Evolutionary conservation across 176 grass and related monocot genomes (phyloP).

Genomic region (Themeda triandra): DNA sequence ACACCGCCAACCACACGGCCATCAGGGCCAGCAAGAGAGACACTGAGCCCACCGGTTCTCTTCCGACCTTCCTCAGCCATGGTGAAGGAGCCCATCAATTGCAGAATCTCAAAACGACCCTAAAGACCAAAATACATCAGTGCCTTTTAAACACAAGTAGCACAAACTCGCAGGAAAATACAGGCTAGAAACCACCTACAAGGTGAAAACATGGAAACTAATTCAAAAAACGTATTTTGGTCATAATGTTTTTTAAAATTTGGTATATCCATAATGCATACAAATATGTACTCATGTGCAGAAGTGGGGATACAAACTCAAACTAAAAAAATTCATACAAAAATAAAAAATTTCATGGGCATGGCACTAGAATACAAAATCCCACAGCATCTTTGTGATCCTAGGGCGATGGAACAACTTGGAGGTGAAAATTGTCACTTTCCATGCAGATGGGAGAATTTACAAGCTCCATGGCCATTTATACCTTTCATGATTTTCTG

Average conservation of each 20-base stretch:
- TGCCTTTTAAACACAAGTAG: no score
- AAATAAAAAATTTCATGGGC: no score
- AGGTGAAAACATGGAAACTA: no score
- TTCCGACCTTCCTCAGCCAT: slow-evolving; percentile 65
- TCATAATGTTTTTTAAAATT: no score
- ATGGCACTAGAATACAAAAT: no score
- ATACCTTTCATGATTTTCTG: background rate
- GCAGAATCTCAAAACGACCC: slow-evolving; percentile 90
- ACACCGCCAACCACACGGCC: slow-evolving; percentile 85
- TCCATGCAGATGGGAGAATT: background rate
- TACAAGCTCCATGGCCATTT: background rate
- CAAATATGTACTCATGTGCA: background rate
- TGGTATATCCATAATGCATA: no score
- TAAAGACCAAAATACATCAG: slow-evolving; percentile 19
- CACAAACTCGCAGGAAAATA: no score
- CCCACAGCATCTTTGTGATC: background rate
- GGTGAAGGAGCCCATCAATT: slow-evolving; percentile 80
- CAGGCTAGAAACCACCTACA: no score
- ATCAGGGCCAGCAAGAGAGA: slow-evolving; percentile 87
- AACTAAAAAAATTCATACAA: no score
- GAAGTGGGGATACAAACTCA: no score
- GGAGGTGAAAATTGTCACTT: background rate
- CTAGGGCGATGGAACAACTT: background rate
- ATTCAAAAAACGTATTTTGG: no score
- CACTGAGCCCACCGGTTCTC: slow-evolving; percentile 83